Base-by-base conservation (phyloP, 129 eudicot genomes). In the Heracleum sosnowskyi region DNA sequence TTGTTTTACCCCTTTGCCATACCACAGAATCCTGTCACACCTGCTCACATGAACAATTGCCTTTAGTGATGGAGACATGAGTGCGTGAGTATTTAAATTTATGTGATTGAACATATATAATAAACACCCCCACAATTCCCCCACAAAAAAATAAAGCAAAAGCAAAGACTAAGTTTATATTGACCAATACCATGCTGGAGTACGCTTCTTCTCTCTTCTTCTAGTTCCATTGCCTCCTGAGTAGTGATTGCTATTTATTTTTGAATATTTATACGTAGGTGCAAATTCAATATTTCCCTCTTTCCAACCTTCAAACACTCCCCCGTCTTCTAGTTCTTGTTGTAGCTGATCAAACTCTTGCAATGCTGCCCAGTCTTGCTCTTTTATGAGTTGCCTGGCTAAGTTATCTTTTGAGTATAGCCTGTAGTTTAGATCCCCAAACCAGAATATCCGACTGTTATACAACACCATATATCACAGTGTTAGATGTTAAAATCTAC, bases 21-120 rank as follows among this genome's bases (percentile, higher is more conserved):
- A 83, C 98, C 98, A 94, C 76, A 94, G 74, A 63, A 94, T 94
- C 86, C 97, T 91, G 84, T 93, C 98, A 88, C 97, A 93, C 98
- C 98, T 93, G 87, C 79, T 22, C 79, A 39, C 46, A 80, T 29
- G 11, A 66, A 77, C 79, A 81, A 57, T 77, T 42, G 62, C 24
- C n/a, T n/a, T n/a, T n/a, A n/a, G n/a, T n/a, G n/a, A n/a, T n/a
- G n/a, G 55, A 49, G 57, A 1, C 57, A 49, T 49, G 57, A 17
- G 57, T 49, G 57, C 1, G n/a, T 20, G 63, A 53, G 29, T 22
- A 51, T 51, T 18, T 51, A 22, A 53, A 24, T 53, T 53, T 53
- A 11, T 53, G n/a, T 53, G 63, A 22, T 24, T 53, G 63, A 53
- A 11, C 28, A 22, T 20, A 22, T 53, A 7, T 53, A 6, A 7